Evolutionary conservation across 805 yeast genomes (phyloP), one percentile per base, ranked within the genome.

Genomic region (Ogataea philodendri): DNA sequence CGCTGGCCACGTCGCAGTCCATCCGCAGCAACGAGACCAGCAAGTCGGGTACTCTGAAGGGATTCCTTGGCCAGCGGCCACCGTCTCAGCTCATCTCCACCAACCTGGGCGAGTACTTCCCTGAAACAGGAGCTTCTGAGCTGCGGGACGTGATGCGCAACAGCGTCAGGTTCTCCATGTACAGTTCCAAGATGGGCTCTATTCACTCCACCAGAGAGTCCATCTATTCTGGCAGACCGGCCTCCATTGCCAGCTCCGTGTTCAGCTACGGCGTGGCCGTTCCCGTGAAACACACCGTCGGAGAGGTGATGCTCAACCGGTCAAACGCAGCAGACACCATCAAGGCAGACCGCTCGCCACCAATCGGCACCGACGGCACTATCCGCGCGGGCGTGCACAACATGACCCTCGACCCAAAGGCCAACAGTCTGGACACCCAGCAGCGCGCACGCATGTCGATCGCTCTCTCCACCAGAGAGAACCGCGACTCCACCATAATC

Each of bases 71-170:
- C 15, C 96, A 86, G 58, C 70, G 98, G 52, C 98, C 98, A 5
- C 89, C 97, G 1, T 81, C 93, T 41, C 95, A 87, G 54, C 72
- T 89, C 49, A 93, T 90, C 42, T 85, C 97, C 2, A 79, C 89
- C 2, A 87, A 90, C 53, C 65, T 90, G 45, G 81, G 88, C 2
- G 95, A 89, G 45, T 90, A 85, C 58, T 93, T 93, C 68, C 98
- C 98, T 0, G 82, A 80, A 24, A 80, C 95, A 0, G 80, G 76
- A 15, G 74, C 78, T 33, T 69, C 72, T 28, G 81, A 81, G 39
- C 69, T 93, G 44, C 83, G 83, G 42, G 79, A 81, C 38, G 89
- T 96, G 2, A 74, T 89, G 28, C 66, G 94, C 14, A 88, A 86
- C 54, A 84, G 96, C 4, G 86, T 85, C 10, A 66, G 96, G 35